These are phyloP conservation scores for Rosa rugosa DNA, from an alignment of 306 rosid species.

Conservation along the genomic window DNA sequence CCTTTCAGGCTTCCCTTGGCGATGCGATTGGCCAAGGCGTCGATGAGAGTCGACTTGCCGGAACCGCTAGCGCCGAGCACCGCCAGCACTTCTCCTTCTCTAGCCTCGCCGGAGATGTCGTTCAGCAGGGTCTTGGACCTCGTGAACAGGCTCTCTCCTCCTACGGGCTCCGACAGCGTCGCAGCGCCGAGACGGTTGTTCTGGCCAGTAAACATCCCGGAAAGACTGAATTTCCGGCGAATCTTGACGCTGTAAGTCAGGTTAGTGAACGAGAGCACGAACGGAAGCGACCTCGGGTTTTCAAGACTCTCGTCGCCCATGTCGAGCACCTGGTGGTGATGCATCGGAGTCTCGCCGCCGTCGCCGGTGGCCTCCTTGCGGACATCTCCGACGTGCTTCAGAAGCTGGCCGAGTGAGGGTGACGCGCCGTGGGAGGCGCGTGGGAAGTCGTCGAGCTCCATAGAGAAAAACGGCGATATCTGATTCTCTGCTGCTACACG, in stretches of 20 bases:
- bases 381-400: conserved; percentile 73
- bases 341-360: conserved; percentile 71
- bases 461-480: conserved; percentile 31
- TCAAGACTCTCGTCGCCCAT: conserved; percentile 33
- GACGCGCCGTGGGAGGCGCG: conserved; percentile 31
- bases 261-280: conserved; percentile 66
- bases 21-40: conserved; percentile 81
- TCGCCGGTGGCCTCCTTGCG: conserved; percentile 64
- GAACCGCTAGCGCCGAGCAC: conserved; percentile 97
- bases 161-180: conserved; percentile 25
- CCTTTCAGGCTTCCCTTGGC: conserved; percentile 91
- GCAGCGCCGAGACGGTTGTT: conserved; percentile 23
- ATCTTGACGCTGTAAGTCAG: conserved; percentile 77
- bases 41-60: conserved; percentile 87
- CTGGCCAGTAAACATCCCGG: conserved; percentile 11
- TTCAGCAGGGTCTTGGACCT: conserved; percentile 66
- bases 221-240: conserved; percentile 46
- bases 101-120: conserved; percentile 84
- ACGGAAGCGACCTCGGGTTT: conserved; percentile 62
- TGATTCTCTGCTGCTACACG: conserved; percentile 52
- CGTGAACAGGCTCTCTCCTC: conserved; percentile 43
- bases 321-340: conserved; percentile 45
- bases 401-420: conserved; percentile 69
- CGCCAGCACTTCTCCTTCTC: conserved; percentile 87
- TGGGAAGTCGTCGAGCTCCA: conserved; percentile 43